phyloP scores from a whole-genome alignment of 768 basidiomycete species.

The Mycena rosella region DNA sequence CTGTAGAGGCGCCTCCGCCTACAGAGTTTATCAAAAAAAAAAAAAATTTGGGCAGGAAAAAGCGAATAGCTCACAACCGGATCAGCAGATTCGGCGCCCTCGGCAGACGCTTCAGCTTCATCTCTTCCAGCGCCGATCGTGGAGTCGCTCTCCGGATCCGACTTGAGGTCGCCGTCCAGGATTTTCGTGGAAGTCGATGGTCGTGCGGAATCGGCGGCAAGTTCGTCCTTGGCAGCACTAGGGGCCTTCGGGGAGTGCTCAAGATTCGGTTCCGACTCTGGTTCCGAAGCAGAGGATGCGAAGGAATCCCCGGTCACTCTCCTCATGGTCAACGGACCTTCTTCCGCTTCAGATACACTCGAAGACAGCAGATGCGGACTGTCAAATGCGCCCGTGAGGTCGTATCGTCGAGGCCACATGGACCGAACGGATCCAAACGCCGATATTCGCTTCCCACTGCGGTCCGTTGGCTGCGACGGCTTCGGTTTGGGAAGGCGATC shows the following conservation, averaged over 20 bases:
- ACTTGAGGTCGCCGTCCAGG: constrained; percentile 47
- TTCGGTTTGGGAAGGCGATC: constrained; percentile 85
- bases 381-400: constrained; percentile 66
- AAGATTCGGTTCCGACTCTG: constrained; percentile 57
- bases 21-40: constrained; percentile 29
- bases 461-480: constrained; percentile 68
- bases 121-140: constrained; percentile 76
- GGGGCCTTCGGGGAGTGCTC: constrained; percentile 31
- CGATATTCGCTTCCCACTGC: constrained; percentile 66
- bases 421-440: constrained; percentile 78
- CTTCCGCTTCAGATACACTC: constrained; percentile 82
- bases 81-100: constrained; percentile 35
- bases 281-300: constrained; percentile 75
- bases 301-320: constrained; percentile 68
- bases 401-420: constrained; percentile 78
- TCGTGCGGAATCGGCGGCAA: not conserved
- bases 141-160: constrained; percentile 85
- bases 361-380: constrained; percentile 70
- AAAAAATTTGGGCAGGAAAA: not conserved
- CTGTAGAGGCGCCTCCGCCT: constrained; percentile 38
- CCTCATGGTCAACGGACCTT: constrained; percentile 60
- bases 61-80: constrained; percentile 42
- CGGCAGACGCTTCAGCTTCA: constrained; percentile 42
- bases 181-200: constrained; percentile 17
- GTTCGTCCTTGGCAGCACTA: constrained; percentile 2